Conservation (phyloP, 768 basidiomycete species). For the Suillus bovinus region DNA sequence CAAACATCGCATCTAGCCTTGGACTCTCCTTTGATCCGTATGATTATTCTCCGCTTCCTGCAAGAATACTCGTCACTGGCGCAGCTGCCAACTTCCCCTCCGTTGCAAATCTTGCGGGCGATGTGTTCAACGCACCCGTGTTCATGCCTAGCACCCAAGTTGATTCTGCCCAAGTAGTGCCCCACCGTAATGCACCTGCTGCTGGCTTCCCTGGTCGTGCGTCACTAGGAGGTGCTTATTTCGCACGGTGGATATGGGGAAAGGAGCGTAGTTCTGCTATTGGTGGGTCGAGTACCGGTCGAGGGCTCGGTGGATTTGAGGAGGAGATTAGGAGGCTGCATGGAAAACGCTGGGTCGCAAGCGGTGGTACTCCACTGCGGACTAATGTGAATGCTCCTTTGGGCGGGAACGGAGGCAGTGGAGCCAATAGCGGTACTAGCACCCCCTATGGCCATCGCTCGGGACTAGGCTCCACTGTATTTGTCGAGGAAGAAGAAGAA, state of each 20-base stretch:
- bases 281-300: conserved; percentile 31
- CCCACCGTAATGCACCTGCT: conserved; percentile 74
- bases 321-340: conserved; percentile 76
- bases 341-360: conserved; percentile 73
- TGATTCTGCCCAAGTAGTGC: conserved; percentile 69
- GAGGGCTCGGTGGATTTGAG: conserved; percentile 64
- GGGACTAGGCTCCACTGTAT: conserved; percentile 52
- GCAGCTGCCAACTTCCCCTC: conserved; percentile 85
- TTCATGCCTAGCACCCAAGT: conserved; percentile 75
- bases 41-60: conserved; percentile 63
- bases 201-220: conserved; percentile 68
- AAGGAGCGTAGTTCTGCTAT: conserved; percentile 46
- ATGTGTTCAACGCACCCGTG: conserved; percentile 81
- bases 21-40: conserved; percentile 81
- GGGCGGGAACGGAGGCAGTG: conserved; percentile 40
- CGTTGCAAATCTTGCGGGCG: conserved; percentile 76
- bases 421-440: conserved; percentile 65
- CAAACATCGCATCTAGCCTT: conserved; percentile 40
- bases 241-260: conserved; percentile 87
- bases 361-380: conserved; percentile 55
- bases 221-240: conserved; percentile 72
- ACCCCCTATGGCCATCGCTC: conserved; percentile 63
- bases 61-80: conserved; percentile 68
- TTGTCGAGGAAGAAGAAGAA: conserved; percentile 78
- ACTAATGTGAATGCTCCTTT: conserved; percentile 55